Evolutionary conservation across 202 grass and related monocot species (phyloP).

Genomic region (Sporobolus alterniflorus): DNA sequence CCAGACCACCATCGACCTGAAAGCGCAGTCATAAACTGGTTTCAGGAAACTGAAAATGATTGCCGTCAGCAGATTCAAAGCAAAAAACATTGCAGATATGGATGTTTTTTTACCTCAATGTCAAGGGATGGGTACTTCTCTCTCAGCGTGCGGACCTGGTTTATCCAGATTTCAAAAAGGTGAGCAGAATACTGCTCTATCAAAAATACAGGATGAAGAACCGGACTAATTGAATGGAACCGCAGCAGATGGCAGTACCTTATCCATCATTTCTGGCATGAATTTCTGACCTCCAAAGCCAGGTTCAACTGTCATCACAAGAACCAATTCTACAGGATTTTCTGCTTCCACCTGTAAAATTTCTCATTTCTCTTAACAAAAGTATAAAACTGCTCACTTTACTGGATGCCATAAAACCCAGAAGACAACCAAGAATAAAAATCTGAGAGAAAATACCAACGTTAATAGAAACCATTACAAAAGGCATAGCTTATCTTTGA

Average conservation of each 20-base stretch:
- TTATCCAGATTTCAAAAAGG: constrained; percentile 15
- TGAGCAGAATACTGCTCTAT: background rate
- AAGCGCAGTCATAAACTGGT: background rate
- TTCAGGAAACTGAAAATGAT: background rate
- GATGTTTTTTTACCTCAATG: constrained; percentile 67
- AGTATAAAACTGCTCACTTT: too few species aligned
- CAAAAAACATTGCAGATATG: background rate
- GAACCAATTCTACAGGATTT: constrained; percentile 87
- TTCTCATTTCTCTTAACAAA: background rate
- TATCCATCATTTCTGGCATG: constrained; percentile 86
- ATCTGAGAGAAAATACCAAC: too few species aligned
- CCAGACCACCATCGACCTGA: constrained; percentile 93
- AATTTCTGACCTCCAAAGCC: constrained; percentile 94
- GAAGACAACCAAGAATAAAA: background rate
- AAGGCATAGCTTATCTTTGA: background rate
- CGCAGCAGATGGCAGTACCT: constrained; percentile 25
- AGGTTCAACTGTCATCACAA: constrained; percentile 99
- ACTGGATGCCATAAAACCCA: too few species aligned
- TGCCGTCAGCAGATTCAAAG: too few species aligned
- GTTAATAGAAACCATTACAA: background rate
- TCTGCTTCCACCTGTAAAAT: constrained; percentile 83
- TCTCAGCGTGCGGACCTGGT: constrained; percentile 76
- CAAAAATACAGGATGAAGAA: background rate
- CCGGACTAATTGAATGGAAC: constrained; percentile 3
- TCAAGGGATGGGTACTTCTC: constrained; percentile 96